A percentile compares a stretch with the other conserved stretches of the same genome.
These are phyloP conservation scores for Uronychia binucleata DNA, from an alignment of 73 alveolate species.

Conservation along the genomic window DNA sequence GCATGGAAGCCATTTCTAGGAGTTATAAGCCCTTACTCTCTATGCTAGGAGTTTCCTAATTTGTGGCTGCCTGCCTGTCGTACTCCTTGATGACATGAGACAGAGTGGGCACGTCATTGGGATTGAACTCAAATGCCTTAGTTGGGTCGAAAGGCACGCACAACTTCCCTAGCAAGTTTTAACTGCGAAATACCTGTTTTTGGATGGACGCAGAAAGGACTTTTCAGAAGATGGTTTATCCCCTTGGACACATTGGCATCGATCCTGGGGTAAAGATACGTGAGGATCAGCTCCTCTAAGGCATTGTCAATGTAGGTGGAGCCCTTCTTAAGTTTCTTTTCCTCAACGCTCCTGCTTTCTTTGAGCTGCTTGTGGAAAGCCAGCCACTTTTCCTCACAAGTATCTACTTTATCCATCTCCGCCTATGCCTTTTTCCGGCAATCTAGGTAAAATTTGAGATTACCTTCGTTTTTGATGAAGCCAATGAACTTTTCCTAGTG, in stretches of 20 bases:
- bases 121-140: conserved; percentile 57
- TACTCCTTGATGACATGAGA: conserved; percentile 22
- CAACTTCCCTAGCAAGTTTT: conserved; percentile 53
- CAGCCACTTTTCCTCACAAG: background rate
- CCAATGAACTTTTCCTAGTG: conserved; percentile 52
- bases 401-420: background rate
- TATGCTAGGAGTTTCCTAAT: background rate
- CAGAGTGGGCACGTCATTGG: conserved; percentile 66
- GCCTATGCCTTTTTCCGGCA: conserved; percentile 9
- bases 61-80: background rate
- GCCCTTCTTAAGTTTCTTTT: conserved; percentile 15
- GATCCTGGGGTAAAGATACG: conserved; percentile 93
- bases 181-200: conserved; percentile 78
- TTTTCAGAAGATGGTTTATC: conserved; percentile 94
- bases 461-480: background rate
- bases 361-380: conserved; percentile 1
- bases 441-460: background rate
- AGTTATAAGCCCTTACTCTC: background rate
- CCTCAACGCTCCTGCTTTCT: background rate
- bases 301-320: conserved; percentile 16
- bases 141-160: conserved; percentile 86
- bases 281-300: conserved; percentile 58
- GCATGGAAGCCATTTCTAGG: background rate
- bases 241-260: conserved; percentile 97
- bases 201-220: conserved; percentile 98